A percentile compares a stretch with the other conserved stretches of the same genome.
These are phyloP conservation scores for Fusarium bactridioides DNA, from an alignment of 2,329 filamentous ascomycete genomes.

Conservation along the genomic window DNA sequence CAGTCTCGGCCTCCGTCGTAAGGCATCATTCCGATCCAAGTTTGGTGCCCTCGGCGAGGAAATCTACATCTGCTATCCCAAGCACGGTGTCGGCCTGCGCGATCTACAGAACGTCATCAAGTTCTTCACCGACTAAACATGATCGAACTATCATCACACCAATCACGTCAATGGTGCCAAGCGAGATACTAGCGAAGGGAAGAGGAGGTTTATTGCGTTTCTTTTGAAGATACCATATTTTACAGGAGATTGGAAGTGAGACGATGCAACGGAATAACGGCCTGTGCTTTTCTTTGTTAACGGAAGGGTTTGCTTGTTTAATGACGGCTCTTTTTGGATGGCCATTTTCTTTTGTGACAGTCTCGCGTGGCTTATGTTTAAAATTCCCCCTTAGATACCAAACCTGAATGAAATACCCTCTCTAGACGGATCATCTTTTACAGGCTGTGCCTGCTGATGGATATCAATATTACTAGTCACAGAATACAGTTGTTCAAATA, in stretches of 20 bases:
- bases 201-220: constrained; percentile 1
- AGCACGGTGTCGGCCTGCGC: constrained; percentile 81
- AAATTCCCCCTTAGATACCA: constrained; percentile 35
- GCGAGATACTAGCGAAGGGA: constrained; percentile 1
- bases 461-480: constrained; percentile 21
- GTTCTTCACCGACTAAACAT: constrained; percentile 79
- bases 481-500: constrained; percentile 7
- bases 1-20: constrained; percentile 82
- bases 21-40: constrained; percentile 91
- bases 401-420: constrained; percentile 30
- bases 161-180: background rate
- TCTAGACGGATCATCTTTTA: constrained; percentile 25
- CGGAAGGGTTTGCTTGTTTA: background rate
- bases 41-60: constrained; percentile 85
- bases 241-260: constrained; percentile 9
- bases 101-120: constrained; percentile 87
- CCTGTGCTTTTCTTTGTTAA: constrained; percentile 3
- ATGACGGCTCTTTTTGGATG: constrained; percentile 8
- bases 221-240: constrained; percentile 27
- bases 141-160: background rate
- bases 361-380: constrained; percentile 14
- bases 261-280: constrained; percentile 16
- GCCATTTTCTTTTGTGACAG: constrained; percentile 3
- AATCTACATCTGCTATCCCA: constrained; percentile 89
- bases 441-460: constrained; percentile 25